Conservation (phyloP, 495 filamentous ascomycete species). For the Alectoria sarmentosa region DNA sequence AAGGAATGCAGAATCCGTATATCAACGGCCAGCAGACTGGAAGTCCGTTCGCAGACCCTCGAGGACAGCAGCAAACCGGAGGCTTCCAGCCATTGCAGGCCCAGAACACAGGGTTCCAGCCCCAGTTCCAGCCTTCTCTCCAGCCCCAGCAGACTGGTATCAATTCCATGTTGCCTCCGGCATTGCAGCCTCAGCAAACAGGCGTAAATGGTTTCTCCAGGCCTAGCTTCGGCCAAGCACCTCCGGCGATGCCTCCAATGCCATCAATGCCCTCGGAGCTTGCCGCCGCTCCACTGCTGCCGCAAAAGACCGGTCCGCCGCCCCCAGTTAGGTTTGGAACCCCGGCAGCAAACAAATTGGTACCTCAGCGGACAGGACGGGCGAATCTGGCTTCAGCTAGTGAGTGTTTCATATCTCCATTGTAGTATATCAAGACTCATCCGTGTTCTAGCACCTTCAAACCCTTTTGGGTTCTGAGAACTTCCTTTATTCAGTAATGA, state of each 20-base stretch:
- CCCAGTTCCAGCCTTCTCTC: constrained; percentile 47
- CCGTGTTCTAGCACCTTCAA: constrained; percentile 61
- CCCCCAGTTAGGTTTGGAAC: constrained; percentile 88
- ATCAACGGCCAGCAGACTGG: constrained; percentile 40
- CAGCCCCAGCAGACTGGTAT: constrained; percentile 44
- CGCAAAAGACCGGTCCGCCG: constrained; percentile 91
- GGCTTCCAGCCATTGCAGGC: constrained; percentile 54
- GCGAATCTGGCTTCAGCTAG: constrained; percentile 91
- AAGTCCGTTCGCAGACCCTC: constrained; percentile 51
- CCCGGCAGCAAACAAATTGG: constrained; percentile 60
- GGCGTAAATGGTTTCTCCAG: constrained; percentile 49
- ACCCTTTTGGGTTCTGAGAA: constrained; percentile 79
- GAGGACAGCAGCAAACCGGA: constrained; percentile 35
- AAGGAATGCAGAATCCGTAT: constrained; percentile 40
- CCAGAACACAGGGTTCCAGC: constrained; percentile 62
- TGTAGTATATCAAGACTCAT: constrained; percentile 17
- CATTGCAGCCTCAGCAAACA: constrained; percentile 48
- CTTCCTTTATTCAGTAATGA: background rate
- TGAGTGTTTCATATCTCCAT: constrained; percentile 50
- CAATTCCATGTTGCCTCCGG: constrained; percentile 50
- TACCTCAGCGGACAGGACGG: constrained; percentile 84
- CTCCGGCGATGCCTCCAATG: constrained; percentile 26
- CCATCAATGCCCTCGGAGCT: constrained; percentile 44
- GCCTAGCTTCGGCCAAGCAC: constrained; percentile 24
- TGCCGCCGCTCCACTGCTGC: constrained; percentile 50